Conservation (phyloP, 2,329 filamentous ascomycete species). For the Penicillium sp. region DNA sequence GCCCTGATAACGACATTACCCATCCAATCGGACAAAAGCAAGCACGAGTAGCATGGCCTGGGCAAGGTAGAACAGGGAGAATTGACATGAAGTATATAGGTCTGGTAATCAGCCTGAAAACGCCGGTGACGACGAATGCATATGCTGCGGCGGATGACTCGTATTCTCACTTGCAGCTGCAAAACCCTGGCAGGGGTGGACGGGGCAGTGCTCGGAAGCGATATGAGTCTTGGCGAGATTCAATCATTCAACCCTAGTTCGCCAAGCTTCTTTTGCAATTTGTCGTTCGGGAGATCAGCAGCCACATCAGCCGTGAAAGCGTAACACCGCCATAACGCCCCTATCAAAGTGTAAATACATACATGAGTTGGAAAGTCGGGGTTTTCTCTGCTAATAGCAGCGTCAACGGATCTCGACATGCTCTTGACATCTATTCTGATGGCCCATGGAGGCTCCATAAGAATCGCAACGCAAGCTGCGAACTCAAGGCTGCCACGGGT, state of each 20-base stretch:
- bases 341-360: not conserved
- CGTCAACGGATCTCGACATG: not conserved
- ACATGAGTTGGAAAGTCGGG: too few relatives aligned
- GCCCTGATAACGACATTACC: not conserved
- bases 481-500: not conserved
- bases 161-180: constrained; percentile 10
- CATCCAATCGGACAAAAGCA: not conserved
- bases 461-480: not conserved
- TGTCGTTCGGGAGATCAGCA: constrained; percentile 17
- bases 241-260: constrained; percentile 9
- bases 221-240: not conserved
- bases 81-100: not conserved
- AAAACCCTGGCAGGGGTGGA: not conserved
- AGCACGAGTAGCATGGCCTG: not conserved
- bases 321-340: not conserved
- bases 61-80: not conserved
- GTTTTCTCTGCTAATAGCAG: not conserved
- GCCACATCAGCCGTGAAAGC: not conserved
- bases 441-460: not conserved
- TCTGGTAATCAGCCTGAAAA: not conserved
- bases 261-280: constrained; percentile 14
- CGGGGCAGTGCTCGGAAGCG: not conserved
- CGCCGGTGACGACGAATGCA: not conserved
- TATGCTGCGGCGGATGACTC: not conserved
- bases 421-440: not conserved